These are phyloP conservation scores for Pythium guiyangense DNA, from an alignment of 352 stramenopile species.

Conservation along the genomic window DNA sequence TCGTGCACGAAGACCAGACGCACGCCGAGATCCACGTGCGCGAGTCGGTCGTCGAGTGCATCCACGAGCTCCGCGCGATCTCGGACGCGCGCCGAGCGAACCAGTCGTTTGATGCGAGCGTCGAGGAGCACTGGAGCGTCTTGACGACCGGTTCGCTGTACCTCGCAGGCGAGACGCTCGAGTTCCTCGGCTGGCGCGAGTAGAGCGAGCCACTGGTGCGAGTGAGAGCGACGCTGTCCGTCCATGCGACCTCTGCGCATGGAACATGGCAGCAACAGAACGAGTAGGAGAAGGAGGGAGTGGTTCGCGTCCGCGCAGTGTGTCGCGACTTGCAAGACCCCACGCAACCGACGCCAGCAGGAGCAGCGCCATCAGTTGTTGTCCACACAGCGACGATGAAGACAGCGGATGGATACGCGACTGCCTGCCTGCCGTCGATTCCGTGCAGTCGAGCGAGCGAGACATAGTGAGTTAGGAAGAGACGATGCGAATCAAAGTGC, in stretches of 20 bases:
- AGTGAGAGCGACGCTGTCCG: background rate
- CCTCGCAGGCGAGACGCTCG: conserved; percentile 58
- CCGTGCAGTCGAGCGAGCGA: conserved; percentile 3
- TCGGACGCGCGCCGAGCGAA: conserved; percentile 14
- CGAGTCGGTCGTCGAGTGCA: conserved; percentile 56
- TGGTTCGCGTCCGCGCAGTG: background rate
- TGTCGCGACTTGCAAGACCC: background rate
- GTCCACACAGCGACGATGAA: background rate
- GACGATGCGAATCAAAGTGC: too few species aligned
- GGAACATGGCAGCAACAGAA: background rate
- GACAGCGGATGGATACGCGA: too few species aligned
- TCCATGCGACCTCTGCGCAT: too few species aligned
- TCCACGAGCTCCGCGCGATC: conserved; percentile 39
- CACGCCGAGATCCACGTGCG: conserved; percentile 34
- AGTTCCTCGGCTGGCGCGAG: conserved; percentile 61
- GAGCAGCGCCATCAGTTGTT: background rate
- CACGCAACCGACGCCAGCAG: conserved; percentile 4
- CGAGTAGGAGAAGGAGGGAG: background rate
- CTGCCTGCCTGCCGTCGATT: conserved; percentile 1
- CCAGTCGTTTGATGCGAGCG: conserved; percentile 7
- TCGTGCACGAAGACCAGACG: conserved; percentile 23
- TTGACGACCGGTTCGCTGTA: conserved; percentile 78
- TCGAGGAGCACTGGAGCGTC: conserved; percentile 46
- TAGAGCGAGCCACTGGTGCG: conserved; percentile 4
- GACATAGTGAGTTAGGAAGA: background rate